phyloP scores from a whole-genome alignment of 192 early-diverging fungal species.

The Coemansia sp. region DNA sequence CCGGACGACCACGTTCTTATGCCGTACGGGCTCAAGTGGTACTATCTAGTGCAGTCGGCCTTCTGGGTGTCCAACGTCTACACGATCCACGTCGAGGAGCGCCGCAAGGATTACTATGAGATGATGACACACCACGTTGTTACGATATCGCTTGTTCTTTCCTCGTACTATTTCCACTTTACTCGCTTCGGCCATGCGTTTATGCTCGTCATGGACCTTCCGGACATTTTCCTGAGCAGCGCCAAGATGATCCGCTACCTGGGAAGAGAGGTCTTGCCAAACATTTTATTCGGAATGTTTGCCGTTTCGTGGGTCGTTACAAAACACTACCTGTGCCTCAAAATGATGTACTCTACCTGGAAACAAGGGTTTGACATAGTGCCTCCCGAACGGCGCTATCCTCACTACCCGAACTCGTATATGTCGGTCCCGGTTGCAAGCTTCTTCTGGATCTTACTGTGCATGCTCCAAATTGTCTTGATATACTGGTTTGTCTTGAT shows the following conservation, averaged over 20 bases:
- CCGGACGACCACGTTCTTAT: slow-evolving; percentile 49
- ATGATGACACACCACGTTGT: slow-evolving; percentile 56
- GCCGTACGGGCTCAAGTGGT: slow-evolving; percentile 51
- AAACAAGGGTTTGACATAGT: slow-evolving; percentile 44
- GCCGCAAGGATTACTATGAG: slow-evolving; percentile 54
- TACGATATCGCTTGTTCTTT: slow-evolving; percentile 50
- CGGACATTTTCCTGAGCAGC: slow-evolving; percentile 55
- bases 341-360: slow-evolving; percentile 65
- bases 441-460: slow-evolving; percentile 60
- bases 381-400: slow-evolving; percentile 59
- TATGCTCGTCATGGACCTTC: slow-evolving; percentile 57
- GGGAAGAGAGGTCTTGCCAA: slow-evolving; percentile 58
- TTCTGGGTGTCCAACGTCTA: slow-evolving; percentile 55
- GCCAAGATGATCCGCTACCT: slow-evolving; percentile 82
- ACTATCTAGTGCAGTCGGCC: slow-evolving; percentile 50
- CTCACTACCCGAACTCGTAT: slow-evolving; percentile 57
- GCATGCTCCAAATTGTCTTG: slow-evolving; percentile 64
- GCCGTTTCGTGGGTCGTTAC: slow-evolving; percentile 72
- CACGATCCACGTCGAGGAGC: slow-evolving; percentile 55
- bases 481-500: slow-evolving; percentile 80
- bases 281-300: slow-evolving; percentile 73
- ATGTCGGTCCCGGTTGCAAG: slow-evolving; percentile 41
- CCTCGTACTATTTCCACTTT: slow-evolving; percentile 55
- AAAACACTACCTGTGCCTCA: slow-evolving; percentile 67
- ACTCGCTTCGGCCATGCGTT: slow-evolving; percentile 57